A percentile compares a stretch with the other conserved stretches of the same genome.
phyloP scores from a whole-genome alignment of 2,329 filamentous ascomycete species.

The Fusarium stilboides region DNA sequence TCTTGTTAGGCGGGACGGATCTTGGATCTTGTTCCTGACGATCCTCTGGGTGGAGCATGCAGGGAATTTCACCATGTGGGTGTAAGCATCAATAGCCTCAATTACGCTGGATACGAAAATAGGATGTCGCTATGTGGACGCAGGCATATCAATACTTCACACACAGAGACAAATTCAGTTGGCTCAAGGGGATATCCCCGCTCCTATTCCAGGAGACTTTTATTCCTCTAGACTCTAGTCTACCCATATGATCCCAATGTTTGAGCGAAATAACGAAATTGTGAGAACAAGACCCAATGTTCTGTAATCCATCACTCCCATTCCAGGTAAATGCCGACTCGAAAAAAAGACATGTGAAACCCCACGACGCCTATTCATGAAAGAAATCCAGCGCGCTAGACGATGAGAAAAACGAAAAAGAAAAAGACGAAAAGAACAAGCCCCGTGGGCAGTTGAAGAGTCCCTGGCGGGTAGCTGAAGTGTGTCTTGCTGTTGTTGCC shows the following conservation, averaged over 20 bases:
- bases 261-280: constrained; percentile 25
- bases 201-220: constrained; percentile 11
- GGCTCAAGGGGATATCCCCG: constrained; percentile 1
- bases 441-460: constrained; percentile 24
- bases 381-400: constrained; percentile 44
- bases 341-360: constrained; percentile 39
- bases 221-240: constrained; percentile 41
- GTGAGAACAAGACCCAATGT: constrained; percentile 34
- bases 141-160: no score
- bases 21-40: constrained; percentile 42
- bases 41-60: constrained; percentile 31
- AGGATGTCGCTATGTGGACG: background rate
- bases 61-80: background rate
- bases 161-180: background rate
- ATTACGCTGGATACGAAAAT: background rate
- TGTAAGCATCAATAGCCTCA: constrained; percentile 2
- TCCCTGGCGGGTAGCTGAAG: constrained; percentile 26
- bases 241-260: constrained; percentile 18
- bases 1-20: constrained; percentile 27
- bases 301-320: constrained; percentile 49
- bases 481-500: constrained; percentile 25
- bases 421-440: constrained; percentile 34
- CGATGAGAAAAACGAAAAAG: constrained; percentile 22
- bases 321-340: constrained; percentile 34
- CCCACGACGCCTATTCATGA: constrained; percentile 52